Evolutionary conservation across 495 filamentous ascomycete species (phyloP).

Genomic region (Penicillium lividum): DNA sequence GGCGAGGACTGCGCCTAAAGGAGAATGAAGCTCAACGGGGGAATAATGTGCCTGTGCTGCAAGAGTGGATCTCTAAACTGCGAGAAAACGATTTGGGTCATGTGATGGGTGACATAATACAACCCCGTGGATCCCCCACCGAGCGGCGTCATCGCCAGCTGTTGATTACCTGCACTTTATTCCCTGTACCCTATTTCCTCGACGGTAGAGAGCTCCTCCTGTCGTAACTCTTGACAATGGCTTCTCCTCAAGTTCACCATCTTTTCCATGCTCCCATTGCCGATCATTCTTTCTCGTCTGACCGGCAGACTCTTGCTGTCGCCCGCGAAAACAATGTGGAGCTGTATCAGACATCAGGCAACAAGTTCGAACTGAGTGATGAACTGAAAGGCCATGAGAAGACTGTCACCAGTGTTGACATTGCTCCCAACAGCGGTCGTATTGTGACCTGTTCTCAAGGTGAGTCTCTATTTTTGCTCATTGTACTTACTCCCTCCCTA

Average conservation of each 20-base stretch:
- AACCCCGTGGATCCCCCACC: slow-evolving; percentile 11
- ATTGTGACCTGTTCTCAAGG: slow-evolving; percentile 98
- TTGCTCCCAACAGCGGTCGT: slow-evolving; percentile 82
- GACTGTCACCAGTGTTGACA: slow-evolving; percentile 92
- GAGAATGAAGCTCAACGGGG: slow-evolving; percentile 16
- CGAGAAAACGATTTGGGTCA: slow-evolving; percentile 20
- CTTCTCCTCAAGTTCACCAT: slow-evolving; percentile 86
- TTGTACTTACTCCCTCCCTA: not conserved
- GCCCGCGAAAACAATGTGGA: slow-evolving; percentile 89
- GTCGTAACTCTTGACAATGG: slow-evolving; percentile 69
- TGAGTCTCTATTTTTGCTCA: slow-evolving; percentile 29
- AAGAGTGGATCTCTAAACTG: slow-evolving; percentile 15
- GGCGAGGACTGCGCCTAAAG: not conserved
- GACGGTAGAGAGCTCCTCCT: slow-evolving; percentile 99
- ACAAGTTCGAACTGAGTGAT: slow-evolving; percentile 79
- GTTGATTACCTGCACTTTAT: not conserved
- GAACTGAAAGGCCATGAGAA: slow-evolving; percentile 97
- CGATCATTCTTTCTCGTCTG: slow-evolving; percentile 96
- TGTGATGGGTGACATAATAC: slow-evolving; percentile 28
- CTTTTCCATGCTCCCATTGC: slow-evolving; percentile 96
- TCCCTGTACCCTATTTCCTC: slow-evolving; percentile 27
- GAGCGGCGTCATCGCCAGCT: slow-evolving; percentile 28
- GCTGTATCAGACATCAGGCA: slow-evolving; percentile 75
- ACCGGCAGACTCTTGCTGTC: slow-evolving; percentile 85
- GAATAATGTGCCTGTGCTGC: not conserved